A percentile compares a stretch with the other conserved stretches of the same genome.
phyloP scores from a whole-genome alignment of 73 alveolate species.

The Paramecium octaurelia region DNA sequence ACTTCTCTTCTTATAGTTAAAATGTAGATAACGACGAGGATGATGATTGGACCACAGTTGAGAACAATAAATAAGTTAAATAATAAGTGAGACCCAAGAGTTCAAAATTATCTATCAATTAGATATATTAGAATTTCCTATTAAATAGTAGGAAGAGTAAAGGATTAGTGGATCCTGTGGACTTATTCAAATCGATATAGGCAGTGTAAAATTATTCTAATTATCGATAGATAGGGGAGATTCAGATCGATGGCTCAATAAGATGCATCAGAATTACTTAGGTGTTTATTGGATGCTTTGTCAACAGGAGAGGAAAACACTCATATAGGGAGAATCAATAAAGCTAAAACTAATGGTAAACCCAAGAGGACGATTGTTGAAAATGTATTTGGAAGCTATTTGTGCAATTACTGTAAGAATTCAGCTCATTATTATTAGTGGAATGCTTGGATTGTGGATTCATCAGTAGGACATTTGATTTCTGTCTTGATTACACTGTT shows the following conservation, averaged over 20 bases:
- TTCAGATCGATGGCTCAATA: constrained; percentile 52
- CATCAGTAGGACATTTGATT: constrained; percentile 64
- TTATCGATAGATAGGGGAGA: constrained; percentile 1
- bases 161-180: constrained; percentile 29
- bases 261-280: constrained; percentile 51
- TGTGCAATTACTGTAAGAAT: constrained; percentile 50
- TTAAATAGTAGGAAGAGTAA: constrained; percentile 31
- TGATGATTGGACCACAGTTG: constrained; percentile 54
- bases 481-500: constrained; percentile 52
- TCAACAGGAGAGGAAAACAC: constrained; percentile 53
- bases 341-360: constrained; percentile 34
- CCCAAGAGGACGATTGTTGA: constrained; percentile 47
- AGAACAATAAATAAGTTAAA: background rate
- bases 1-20: background rate
- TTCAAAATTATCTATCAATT: constrained; percentile 35
- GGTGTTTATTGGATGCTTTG: constrained; percentile 54
- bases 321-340: constrained; percentile 17
- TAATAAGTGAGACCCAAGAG: background rate
- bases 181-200: background rate
- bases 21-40: constrained; percentile 35
- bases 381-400: constrained; percentile 57
- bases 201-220: background rate
- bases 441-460: constrained; percentile 56
- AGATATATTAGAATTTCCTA: background rate
- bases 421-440: background rate